Base-by-base conservation (phyloP, 1,139 yeast genomes). In the Blastobotrys malaysiensis region DNA sequence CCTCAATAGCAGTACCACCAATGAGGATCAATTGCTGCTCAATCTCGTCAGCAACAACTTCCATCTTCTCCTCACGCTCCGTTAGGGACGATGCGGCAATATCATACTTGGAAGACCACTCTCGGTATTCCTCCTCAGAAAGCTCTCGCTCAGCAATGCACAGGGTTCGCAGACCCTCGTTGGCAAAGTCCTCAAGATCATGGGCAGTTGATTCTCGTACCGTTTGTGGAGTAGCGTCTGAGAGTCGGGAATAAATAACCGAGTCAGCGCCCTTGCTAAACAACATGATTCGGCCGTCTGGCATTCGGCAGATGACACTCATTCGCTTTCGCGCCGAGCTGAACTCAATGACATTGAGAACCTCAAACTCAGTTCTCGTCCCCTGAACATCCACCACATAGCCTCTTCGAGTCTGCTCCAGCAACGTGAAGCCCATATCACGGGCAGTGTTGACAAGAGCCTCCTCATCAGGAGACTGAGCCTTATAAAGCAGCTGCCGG, bases 1-100 rank as follows among this genome's bases (percentile, higher is more conserved):
- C 99, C 70, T 93, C 99, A 70, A 93, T 93, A 18, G 99, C 99
- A 27, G 99, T 93, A 63, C 98, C 99, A 58, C 99, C 99, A 44
- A 93, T 73, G 56, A 93, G 74, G 14, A 75, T 75, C 63, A 93
- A 74, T 45, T 83, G 83, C 27, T 81, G 77, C 71, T 93, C 99
- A 62, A 93, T 83, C 52, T 83, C 82, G 51, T 90, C 93, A 21
- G 91, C 88, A 56, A 88, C 85, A 54, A 74, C 77, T 58, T 88
- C 97, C 75, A 93, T 80, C 57, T 80, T 75, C 45, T 77, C 89
- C 53, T 90, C 97, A 68, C 98, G 81, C 55, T 86, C 77, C 47
- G 82, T 86, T 47, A 86, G 78, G 48, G 95, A 82, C 13, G 95
- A 79, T 47, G 78, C 72, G 1, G 97, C 98, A 45, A 77, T 79